Base-by-base conservation (phyloP, 192 early-diverging fungal species). In the Rhizoclosmatium globosum region DNA sequence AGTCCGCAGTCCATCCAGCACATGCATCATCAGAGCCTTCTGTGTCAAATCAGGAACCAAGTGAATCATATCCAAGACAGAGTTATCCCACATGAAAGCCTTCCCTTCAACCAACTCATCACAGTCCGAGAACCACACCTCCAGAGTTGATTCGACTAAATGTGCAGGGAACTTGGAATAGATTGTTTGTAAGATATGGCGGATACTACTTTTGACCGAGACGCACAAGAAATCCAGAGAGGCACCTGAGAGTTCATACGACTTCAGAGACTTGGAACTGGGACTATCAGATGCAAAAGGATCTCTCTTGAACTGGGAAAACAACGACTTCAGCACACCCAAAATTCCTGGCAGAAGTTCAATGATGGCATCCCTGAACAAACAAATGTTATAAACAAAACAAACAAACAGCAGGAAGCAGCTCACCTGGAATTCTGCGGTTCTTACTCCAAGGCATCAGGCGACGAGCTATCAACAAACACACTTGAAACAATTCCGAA, bases 71-170 rank as follows among this genome's bases (percentile, higher is more conserved):
- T n/a, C n/a, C n/a, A n/a, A n/a, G n/a, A n/a, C n/a, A n/a, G n/a
- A n/a, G n/a, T n/a, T n/a, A n/a, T n/a, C n/a, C n/a, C n/a, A n/a
- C n/a, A n/a, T n/a, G n/a, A n/a, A n/a, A n/a, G n/a, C n/a, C n/a
- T n/a, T n/a, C n/a, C n/a, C n/a, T n/a, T n/a, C n/a, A n/a, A n/a
- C n/a, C n/a, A n/a, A n/a, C n/a, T n/a, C n/a, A n/a, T n/a, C n/a
- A n/a, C n/a, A n/a, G n/a, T 76, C 17, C 79, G 68, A 43, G 77
- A 91, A 89, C 82, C 91, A 94, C 13, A 93, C 81, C 50, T 93
- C 93, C 13, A 90, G 83, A 68, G 90, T 84, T 0, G 86, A 85
- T 72, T 93, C 92, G 13, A 93, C 79, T 2, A 92, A 81, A 70
- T 93, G 89, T 0, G 83, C 75, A 19, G 86, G 85, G 47, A 87